Percentiles rank a stretch among this genome's conserved stretches.
Conservation (phyloP, 2,329 filamentous ascomycete species). For the Phialophora chinensis region DNA sequence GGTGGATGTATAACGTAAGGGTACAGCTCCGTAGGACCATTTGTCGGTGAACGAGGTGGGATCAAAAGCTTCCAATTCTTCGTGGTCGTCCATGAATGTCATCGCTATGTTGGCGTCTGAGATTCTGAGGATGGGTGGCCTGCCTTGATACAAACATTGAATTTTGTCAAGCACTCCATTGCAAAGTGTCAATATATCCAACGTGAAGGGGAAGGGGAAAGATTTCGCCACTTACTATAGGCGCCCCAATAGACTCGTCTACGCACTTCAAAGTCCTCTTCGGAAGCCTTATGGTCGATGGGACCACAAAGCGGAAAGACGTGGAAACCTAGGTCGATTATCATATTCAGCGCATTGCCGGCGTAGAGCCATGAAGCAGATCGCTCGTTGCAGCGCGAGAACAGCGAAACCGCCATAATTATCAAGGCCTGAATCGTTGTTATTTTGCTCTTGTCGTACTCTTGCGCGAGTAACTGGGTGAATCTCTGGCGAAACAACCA, state of each 20-base stretch:
- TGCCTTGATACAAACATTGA: conserved; percentile 34
- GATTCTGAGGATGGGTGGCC: conserved; percentile 37
- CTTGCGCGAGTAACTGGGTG: conserved; percentile 46
- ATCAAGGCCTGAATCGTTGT: conserved; percentile 48
- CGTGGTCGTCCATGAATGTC: conserved; percentile 42
- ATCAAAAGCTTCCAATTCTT: conserved; percentile 40
- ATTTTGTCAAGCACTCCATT: too few species aligned
- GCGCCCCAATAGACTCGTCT: conserved; percentile 46
- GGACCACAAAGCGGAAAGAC: too few species aligned
- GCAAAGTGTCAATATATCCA: too few species aligned
- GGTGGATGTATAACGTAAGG: neutral
- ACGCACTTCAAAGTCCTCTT: conserved; percentile 43
- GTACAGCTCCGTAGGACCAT: neutral
- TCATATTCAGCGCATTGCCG: conserved; percentile 50
- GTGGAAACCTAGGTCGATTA: conserved; percentile 49
- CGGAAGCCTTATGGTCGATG: too few species aligned
- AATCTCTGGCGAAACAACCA: conserved; percentile 49
- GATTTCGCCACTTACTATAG: conserved; percentile 43
- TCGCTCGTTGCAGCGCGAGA: conserved; percentile 45
- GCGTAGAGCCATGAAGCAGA: conserved; percentile 48
- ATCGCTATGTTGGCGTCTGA: conserved; percentile 35
- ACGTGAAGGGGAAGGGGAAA: too few species aligned
- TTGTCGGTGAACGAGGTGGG: neutral
- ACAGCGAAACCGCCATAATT: conserved; percentile 44
- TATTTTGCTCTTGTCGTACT: conserved; percentile 47